Conservation (phyloP, 2,329 filamentous ascomycete species). For the Aureobasidium sp. region DNA sequence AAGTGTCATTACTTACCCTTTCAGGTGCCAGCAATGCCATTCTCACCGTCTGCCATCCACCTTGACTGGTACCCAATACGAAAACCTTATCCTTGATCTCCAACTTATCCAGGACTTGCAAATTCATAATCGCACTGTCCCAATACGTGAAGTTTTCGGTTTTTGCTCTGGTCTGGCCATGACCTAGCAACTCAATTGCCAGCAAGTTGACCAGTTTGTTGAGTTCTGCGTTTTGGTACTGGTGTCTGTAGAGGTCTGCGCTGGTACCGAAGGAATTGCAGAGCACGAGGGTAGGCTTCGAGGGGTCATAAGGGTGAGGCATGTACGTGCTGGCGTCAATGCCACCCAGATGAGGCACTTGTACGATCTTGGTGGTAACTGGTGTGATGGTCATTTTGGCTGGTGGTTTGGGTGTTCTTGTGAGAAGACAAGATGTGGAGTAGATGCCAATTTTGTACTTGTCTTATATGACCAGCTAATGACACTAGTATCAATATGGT, state of each 20-base stretch:
- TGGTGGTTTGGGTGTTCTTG: background rate
- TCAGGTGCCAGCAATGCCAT: constrained; percentile 48
- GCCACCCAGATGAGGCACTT: constrained; percentile 45
- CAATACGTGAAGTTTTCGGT: constrained; percentile 48
- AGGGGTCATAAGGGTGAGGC: constrained; percentile 27
- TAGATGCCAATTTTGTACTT: too few relatives aligned
- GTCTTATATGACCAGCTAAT: background rate
- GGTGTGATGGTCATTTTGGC: constrained; percentile 17
- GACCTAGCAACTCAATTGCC: constrained; percentile 49
- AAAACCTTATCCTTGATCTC: constrained; percentile 39
- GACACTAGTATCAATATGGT: background rate
- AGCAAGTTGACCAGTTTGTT: constrained; percentile 41
- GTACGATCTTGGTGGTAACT: constrained; percentile 30
- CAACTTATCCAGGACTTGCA: constrained; percentile 36
- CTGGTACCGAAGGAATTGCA: constrained; percentile 48
- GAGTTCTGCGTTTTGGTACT: constrained; percentile 26
- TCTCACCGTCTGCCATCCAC: constrained; percentile 45
- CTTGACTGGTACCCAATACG: constrained; percentile 47
- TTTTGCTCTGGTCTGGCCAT: constrained; percentile 42
- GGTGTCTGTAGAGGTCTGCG: constrained; percentile 34
- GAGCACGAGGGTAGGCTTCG: constrained; percentile 46
- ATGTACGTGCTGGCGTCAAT: constrained; percentile 44
- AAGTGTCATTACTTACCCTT: constrained; percentile 29
- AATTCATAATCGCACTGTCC: constrained; percentile 44
- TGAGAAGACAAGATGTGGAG: background rate